These are phyloP conservation scores for Yarrowia hollandica DNA, from an alignment of 805 yeast species.

Conservation along the genomic window DNA sequence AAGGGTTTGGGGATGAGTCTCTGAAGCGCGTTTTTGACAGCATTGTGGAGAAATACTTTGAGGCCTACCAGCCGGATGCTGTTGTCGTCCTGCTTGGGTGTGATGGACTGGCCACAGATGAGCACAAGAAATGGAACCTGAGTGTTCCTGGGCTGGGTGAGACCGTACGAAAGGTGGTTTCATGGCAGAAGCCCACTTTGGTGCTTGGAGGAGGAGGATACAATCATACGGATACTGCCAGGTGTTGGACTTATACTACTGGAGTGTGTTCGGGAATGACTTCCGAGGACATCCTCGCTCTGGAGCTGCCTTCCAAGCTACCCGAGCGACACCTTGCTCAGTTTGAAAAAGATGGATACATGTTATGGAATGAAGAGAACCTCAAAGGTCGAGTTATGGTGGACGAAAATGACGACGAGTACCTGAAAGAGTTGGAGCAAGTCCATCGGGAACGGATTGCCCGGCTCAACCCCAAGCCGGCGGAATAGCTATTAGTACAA, in stretches of 20 bases:
- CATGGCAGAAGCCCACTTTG: slow-evolving; percentile 44
- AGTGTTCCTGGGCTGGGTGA: slow-evolving; percentile 52
- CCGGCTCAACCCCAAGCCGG: too few relatives aligned
- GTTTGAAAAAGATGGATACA: slow-evolving; percentile 20
- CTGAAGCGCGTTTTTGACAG: slow-evolving; percentile 45
- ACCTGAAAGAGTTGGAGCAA: neutral
- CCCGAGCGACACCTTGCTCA: neutral
- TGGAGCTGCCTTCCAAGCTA: slow-evolving; percentile 8
- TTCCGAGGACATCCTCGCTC: neutral
- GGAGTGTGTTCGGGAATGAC: slow-evolving; percentile 30
- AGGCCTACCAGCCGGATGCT: slow-evolving; percentile 49
- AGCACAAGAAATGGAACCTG: slow-evolving; percentile 67
- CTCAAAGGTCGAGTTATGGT: slow-evolving; percentile 5
- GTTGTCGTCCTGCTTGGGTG: slow-evolving; percentile 70
- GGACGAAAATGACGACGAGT: slow-evolving; percentile 5
- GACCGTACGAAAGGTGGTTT: slow-evolving; percentile 41
- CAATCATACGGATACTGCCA: slow-evolving; percentile 58
- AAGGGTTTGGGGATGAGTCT: slow-evolving; percentile 55
- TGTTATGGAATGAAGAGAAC: slow-evolving; percentile 17
- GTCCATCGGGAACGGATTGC: neutral
- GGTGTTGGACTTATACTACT: slow-evolving; percentile 56
- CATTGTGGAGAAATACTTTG: slow-evolving; percentile 48
- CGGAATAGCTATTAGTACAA: neutral
- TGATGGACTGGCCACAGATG: slow-evolving; percentile 71
- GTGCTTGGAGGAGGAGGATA: slow-evolving; percentile 81